phyloP scores from a whole-genome alignment of 768 basidiomycete species.

The Boletellus emodensis region DNA sequence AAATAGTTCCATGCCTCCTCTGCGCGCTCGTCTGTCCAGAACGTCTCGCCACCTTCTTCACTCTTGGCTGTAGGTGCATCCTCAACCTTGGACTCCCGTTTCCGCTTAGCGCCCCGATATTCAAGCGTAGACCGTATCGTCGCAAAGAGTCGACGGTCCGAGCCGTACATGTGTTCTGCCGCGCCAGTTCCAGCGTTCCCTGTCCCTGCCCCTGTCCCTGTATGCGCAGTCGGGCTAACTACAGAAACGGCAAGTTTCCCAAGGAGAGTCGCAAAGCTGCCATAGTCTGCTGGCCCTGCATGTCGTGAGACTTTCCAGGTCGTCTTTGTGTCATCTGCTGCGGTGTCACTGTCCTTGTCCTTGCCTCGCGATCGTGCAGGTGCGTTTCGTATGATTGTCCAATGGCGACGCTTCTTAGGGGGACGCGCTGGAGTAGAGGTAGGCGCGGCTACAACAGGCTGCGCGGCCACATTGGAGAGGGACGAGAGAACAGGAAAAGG shows the following conservation, averaged over 20 bases:
- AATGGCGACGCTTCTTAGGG: conserved; percentile 47
- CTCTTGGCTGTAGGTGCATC: neutral
- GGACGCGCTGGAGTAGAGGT: conserved; percentile 2
- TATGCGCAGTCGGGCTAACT: conserved; percentile 14
- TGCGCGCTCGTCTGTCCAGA: conserved; percentile 49
- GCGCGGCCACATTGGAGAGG: neutral
- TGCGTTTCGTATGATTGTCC: conserved; percentile 54
- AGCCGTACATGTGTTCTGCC: conserved; percentile 10
- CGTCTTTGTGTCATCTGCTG: conserved; percentile 30
- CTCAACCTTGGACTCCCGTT: conserved; percentile 13
- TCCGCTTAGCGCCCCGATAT: conserved; percentile 17
- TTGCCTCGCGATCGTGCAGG: conserved; percentile 45
- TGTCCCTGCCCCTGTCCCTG: conserved; percentile 1
- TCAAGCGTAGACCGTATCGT: conserved; percentile 38
- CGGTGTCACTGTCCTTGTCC: conserved; percentile 48
- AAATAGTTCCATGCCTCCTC: conserved; percentile 63
- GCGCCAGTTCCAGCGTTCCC: conserved; percentile 9
- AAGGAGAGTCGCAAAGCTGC: conserved; percentile 53
- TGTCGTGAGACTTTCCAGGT: conserved; percentile 51
- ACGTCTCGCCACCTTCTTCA: conserved; percentile 23
- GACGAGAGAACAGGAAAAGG: conserved; percentile 17
- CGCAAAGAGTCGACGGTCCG: conserved; percentile 26
- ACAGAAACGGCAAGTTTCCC: conserved; percentile 39
- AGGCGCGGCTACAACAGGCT: neutral
- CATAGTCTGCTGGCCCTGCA: conserved; percentile 55